Conservation (phyloP, 192 early-diverging fungal species). For the Rhizoclosmatium globosum region DNA sequence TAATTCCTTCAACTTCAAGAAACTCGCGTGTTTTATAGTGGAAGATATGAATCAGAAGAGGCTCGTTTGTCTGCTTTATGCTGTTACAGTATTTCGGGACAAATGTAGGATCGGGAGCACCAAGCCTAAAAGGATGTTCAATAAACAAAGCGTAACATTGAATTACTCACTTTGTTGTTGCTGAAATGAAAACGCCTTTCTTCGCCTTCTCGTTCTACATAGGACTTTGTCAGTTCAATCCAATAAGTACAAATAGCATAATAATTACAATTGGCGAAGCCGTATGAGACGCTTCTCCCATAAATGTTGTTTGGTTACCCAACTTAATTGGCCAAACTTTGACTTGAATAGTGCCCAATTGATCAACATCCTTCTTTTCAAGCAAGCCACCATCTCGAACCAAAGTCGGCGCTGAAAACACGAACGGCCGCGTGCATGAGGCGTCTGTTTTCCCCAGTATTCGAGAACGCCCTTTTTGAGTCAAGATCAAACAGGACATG, state of each 20-base stretch:
- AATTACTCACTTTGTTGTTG: neutral
- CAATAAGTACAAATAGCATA: neutral
- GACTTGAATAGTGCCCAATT: slow-evolving; percentile 4
- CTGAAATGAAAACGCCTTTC: slow-evolving; percentile 16
- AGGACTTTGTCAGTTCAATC: neutral
- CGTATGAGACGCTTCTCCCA: neutral
- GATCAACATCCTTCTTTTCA: neutral
- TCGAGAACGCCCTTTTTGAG: neutral
- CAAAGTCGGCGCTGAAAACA: slow-evolving; percentile 6
- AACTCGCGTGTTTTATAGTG: slow-evolving; percentile 17
- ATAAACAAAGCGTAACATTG: neutral
- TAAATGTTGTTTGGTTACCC: too few species aligned
- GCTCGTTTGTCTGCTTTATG: neutral
- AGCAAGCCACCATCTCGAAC: slow-evolving; percentile 1
- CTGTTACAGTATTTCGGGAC: neutral
- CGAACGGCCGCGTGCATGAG: neutral
- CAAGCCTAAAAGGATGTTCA: neutral
- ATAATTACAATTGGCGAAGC: neutral
- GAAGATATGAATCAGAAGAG: neutral
- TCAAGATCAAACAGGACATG: neutral
- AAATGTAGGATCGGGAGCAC: neutral
- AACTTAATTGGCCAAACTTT: neutral
- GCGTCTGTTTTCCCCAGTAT: neutral
- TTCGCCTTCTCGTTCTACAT: slow-evolving; percentile 10
- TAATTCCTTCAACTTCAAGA: slow-evolving; percentile 19